Conservation (phyloP, 2,329 filamentous ascomycete genomes). For the Fonsecaea erecta region DNA sequence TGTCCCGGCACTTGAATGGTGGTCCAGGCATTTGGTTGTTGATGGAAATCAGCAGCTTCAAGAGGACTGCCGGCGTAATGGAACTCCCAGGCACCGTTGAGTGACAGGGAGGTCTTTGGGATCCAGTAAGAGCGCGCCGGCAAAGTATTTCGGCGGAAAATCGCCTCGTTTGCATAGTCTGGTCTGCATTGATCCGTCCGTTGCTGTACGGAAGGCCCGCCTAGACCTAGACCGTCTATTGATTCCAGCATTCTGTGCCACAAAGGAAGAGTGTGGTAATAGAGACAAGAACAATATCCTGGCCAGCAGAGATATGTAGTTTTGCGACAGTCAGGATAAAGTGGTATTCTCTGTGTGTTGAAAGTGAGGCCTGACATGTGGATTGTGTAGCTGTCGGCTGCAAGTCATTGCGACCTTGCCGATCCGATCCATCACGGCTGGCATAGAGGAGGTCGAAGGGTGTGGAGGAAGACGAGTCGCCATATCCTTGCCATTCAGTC, state of each 20-base stretch:
- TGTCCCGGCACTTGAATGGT: slow-evolving; percentile 67
- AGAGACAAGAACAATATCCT: background rate
- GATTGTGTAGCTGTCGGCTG: background rate
- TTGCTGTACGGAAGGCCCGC: background rate
- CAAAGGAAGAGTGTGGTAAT: background rate
- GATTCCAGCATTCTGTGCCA: background rate
- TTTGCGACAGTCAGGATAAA: background rate
- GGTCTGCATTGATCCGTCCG: background rate
- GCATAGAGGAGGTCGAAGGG: background rate
- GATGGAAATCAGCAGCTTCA: background rate
- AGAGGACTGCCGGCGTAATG: background rate
- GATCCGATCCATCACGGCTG: background rate
- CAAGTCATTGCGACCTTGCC: background rate
- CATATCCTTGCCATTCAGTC: background rate
- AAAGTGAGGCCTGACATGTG: background rate
- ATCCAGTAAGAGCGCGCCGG: slow-evolving; percentile 1
- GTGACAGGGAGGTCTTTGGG: background rate
- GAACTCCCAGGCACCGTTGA: background rate
- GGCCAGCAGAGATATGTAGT: background rate
- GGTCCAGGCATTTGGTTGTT: slow-evolving; percentile 51
- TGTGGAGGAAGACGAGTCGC: background rate
- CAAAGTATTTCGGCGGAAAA: slow-evolving; percentile 1
- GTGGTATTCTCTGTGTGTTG: background rate
- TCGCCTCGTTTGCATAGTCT: background rate
- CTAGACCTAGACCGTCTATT: background rate